A percentile compares a stretch with the other conserved stretches of the same genome.
phyloP scores from a whole-genome alignment of 345 rosid genomes.

The Rhizophora apiculata region DNA sequence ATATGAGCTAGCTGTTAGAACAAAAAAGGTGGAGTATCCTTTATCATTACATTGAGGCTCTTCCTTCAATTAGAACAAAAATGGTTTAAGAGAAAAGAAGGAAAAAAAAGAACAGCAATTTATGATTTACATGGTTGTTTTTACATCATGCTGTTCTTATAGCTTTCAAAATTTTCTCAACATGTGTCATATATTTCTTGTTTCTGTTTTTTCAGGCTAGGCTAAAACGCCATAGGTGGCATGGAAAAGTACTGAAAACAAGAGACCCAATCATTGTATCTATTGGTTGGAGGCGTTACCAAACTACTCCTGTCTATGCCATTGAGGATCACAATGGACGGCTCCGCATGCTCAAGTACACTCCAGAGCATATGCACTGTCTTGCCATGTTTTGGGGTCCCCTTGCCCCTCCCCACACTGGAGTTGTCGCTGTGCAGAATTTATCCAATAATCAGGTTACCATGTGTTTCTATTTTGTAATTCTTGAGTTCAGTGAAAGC shows the following conservation, averaged over 20 bases:
- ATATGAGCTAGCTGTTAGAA: too few species aligned
- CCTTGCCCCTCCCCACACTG: conserved; percentile 89
- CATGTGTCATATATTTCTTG: not conserved
- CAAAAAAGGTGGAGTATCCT: too few species aligned
- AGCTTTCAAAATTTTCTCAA: not conserved
- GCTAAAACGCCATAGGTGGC: conserved; percentile 92
- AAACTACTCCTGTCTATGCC: conserved; percentile 79
- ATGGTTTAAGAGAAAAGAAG: not conserved
- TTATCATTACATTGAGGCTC: too few species aligned
- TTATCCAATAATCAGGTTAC: conserved; percentile 75
- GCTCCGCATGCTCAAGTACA: conserved; percentile 92
- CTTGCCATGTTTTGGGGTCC: conserved; percentile 98
- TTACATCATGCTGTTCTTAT: not conserved
- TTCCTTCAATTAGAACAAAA: not conserved
- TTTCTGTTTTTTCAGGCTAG: conserved; percentile 50
- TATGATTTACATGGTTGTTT: not conserved
- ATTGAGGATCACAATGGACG: conserved; percentile 83
- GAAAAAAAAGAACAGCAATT: not conserved
- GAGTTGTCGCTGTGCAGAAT: conserved; percentile 80
- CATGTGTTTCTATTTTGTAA: conserved; percentile 3
- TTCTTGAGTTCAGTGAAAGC: not conserved
- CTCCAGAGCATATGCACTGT: conserved; percentile 95
- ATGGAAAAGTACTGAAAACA: conserved; percentile 77
- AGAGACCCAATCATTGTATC: conserved; percentile 89
- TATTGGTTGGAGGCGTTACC: conserved; percentile 94